These are phyloP conservation scores for Fusarium cicatricum DNA, from an alignment of 2,329 filamentous ascomycete genomes.

Conservation along the genomic window DNA sequence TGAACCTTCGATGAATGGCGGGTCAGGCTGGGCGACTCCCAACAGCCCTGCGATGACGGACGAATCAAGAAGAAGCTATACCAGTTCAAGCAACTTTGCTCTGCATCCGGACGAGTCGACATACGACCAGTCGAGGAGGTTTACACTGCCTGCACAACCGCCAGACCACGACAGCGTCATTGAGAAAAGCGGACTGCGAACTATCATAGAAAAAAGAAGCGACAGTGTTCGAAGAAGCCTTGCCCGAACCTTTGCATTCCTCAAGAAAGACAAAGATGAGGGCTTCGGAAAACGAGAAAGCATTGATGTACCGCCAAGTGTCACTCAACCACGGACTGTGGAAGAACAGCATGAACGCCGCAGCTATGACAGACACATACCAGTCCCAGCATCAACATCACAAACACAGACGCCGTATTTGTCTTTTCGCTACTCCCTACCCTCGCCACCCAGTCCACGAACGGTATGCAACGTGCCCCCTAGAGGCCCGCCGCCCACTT, in stretches of 20 bases:
- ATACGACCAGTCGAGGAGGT: conserved; percentile 53
- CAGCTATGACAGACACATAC: conserved; percentile 17
- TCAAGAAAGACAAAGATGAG: conserved; percentile 55
- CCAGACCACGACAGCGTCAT: conserved; percentile 62
- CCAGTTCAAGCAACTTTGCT: conserved; percentile 37
- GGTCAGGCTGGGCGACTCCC: conserved; percentile 12
- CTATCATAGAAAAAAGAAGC: conserved; percentile 62
- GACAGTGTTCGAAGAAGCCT: conserved; percentile 63
- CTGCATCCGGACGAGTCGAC: conserved; percentile 50
- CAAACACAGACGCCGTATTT: conserved; percentile 22
- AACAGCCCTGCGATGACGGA: conserved; percentile 21
- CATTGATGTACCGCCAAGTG: conserved; percentile 30
- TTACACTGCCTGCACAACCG: conserved; percentile 47
- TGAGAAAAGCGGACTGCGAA: conserved; percentile 63
- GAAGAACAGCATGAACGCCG: conserved; percentile 17
- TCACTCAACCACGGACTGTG: conserved; percentile 21
- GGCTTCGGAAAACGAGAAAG: conserved; percentile 24
- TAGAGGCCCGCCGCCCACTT: conserved; percentile 51
- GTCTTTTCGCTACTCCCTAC: conserved; percentile 24
- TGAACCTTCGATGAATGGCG: conserved; percentile 1
- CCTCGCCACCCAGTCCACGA: conserved; percentile 32
- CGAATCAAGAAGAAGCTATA: conserved; percentile 33
- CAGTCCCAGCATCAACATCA: conserved; percentile 18
- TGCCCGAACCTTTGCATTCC: conserved; percentile 62
- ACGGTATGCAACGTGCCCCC: conserved; percentile 31